A percentile compares a stretch with the other conserved stretches of the same genome.
These are phyloP conservation scores for Selaginella moellendorffii DNA, from an alignment of 75 land plant genomes.

Conservation along the genomic window DNA sequence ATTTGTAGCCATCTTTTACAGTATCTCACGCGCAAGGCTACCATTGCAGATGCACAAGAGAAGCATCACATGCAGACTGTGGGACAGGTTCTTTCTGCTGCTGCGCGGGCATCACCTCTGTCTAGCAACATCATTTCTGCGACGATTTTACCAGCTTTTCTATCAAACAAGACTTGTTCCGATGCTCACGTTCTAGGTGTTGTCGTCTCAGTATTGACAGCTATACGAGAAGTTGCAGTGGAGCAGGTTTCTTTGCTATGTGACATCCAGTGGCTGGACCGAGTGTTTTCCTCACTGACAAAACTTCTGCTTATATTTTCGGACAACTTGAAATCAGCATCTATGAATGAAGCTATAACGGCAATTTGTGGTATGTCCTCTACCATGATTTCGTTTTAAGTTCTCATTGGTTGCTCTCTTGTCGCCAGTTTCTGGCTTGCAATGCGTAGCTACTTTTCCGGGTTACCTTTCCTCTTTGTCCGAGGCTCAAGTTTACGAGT, in stretches of 20 bases:
- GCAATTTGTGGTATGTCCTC: background rate
- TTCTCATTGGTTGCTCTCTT: background rate
- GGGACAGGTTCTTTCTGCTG: background rate
- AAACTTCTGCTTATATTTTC: background rate
- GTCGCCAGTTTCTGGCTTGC: constrained; percentile 84
- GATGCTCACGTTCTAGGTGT: background rate
- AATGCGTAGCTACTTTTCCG: constrained; percentile 57
- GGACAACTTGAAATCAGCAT: no score
- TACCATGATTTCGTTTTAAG: background rate
- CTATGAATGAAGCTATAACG: no score
- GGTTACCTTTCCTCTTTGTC: constrained; percentile 26
- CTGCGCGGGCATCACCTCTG: background rate
- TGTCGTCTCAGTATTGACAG: background rate
- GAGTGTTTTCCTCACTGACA: background rate
- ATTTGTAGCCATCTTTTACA: constrained; percentile 29
- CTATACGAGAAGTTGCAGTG: background rate
- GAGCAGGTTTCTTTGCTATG: background rate
- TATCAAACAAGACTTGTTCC: background rate
- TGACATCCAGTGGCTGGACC: background rate
- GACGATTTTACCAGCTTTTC: background rate
- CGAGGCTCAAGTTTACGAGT: constrained; percentile 24
- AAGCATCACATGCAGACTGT: background rate
- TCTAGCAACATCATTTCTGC: background rate
- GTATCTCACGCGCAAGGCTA: background rate
- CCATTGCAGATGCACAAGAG: background rate